Evolutionary conservation across 345 rosid genomes (phyloP).

Genomic region (Pugionium cornutum): DNA sequence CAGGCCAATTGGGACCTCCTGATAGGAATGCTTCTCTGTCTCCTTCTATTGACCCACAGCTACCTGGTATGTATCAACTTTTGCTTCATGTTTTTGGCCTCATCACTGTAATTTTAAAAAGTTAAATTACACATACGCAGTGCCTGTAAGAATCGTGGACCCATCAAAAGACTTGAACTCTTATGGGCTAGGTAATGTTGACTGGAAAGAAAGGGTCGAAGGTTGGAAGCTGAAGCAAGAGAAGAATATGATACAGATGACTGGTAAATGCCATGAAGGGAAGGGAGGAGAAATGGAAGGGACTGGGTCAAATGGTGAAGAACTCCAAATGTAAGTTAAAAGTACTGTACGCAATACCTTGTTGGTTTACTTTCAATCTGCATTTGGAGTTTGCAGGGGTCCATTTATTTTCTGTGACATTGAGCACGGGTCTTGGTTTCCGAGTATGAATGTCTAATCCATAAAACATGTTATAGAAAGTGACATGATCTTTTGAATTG

Average conservation of each 20-base stretch:
- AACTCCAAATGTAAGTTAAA: slow-evolving; percentile 76
- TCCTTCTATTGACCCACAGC: slow-evolving; percentile 80
- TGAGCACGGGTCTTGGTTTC: not conserved
- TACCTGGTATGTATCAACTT: slow-evolving; percentile 61
- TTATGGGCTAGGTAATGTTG: slow-evolving; percentile 88
- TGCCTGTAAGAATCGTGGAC: slow-evolving; percentile 78
- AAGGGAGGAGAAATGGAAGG: slow-evolving; percentile 80
- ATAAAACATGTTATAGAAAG: not conserved
- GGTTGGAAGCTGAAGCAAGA: slow-evolving; percentile 98
- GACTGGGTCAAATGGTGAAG: slow-evolving; percentile 95
- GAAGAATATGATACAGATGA: slow-evolving; percentile 67
- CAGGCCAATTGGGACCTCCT: slow-evolving; percentile 83
- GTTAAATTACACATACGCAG: slow-evolving; percentile 40
- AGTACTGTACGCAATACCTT: slow-evolving; percentile 20
- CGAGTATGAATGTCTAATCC: not conserved
- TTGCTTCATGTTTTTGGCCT: slow-evolving; percentile 14
- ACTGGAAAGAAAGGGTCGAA: slow-evolving; percentile 97
- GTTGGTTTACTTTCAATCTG: slow-evolving; percentile 1
- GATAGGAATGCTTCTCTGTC: slow-evolving; percentile 65
- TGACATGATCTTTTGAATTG: not conserved
- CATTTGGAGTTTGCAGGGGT: slow-evolving; percentile 12
- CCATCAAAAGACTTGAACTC: slow-evolving; percentile 95
- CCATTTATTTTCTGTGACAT: slow-evolving; percentile 38
- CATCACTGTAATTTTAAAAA: slow-evolving; percentile 1
- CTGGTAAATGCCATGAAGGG: slow-evolving; percentile 69